Percentiles rank a stretch among this genome's conserved stretches.
These are phyloP conservation scores for Saccharomycopsis guyanensis DNA, from an alignment of 805 yeast genomes.

Conservation along the genomic window DNA sequence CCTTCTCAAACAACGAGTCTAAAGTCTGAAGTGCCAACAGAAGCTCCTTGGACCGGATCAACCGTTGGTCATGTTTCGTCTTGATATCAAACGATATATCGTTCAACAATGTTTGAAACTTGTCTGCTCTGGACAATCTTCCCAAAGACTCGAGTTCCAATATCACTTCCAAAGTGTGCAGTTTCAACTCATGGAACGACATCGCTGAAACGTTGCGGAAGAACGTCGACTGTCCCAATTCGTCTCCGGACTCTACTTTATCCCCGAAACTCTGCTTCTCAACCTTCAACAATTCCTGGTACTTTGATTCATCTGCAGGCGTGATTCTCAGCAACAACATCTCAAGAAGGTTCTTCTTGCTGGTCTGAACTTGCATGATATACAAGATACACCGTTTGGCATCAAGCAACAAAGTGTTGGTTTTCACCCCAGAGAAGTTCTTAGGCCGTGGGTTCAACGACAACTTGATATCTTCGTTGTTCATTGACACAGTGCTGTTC, in stretches of 20 bases:
- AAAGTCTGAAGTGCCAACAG: slow-evolving; percentile 38
- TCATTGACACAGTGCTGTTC: background rate
- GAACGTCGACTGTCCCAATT: slow-evolving; percentile 38
- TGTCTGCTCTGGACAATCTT: slow-evolving; percentile 53
- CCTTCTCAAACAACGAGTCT: slow-evolving; percentile 37
- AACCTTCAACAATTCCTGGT: slow-evolving; percentile 43
- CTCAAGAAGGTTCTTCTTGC: slow-evolving; percentile 57
- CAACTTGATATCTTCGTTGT: slow-evolving; percentile 29
- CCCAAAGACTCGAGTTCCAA: slow-evolving; percentile 69
- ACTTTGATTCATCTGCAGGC: slow-evolving; percentile 61
- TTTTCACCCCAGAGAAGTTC: slow-evolving; percentile 47
- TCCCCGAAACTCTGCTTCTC: slow-evolving; percentile 29
- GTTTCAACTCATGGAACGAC: slow-evolving; percentile 71
- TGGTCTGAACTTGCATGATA: slow-evolving; percentile 72
- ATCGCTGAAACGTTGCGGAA: slow-evolving; percentile 41
- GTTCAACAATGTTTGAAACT: slow-evolving; percentile 72
- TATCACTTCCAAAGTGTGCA: slow-evolving; percentile 63
- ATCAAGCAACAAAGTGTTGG: slow-evolving; percentile 56
- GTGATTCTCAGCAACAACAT: slow-evolving; percentile 59
- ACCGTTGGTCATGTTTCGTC: slow-evolving; percentile 44
- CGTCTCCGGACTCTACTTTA: slow-evolving; percentile 22
- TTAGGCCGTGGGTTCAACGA: slow-evolving; percentile 37
- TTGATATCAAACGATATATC: slow-evolving; percentile 77
- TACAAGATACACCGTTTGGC: slow-evolving; percentile 78
- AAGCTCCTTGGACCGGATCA: slow-evolving; percentile 40